Evolutionary conservation across 2,329 filamentous ascomycete genomes (phyloP).

Genomic region (Arthrobotrys musiformis): DNA sequence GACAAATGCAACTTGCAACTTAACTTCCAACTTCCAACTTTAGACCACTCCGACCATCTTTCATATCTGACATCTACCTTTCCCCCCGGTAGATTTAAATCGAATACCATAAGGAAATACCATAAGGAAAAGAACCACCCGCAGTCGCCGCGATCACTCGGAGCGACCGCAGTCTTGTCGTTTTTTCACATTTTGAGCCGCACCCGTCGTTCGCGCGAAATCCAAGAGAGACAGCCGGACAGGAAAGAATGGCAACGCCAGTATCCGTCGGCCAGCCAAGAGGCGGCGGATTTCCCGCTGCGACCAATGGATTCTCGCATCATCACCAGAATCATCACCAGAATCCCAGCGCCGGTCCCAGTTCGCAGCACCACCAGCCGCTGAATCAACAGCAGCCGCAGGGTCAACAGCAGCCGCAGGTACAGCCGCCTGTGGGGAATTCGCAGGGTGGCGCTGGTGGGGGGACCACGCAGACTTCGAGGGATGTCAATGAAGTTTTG

Average conservation of each 20-base stretch:
- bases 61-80: no score
- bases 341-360: constrained; percentile 39
- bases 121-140: neutral
- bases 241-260: constrained; percentile 41
- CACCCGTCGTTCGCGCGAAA: neutral
- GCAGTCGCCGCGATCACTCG: constrained; percentile 15
- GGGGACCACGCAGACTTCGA: constrained; percentile 33
- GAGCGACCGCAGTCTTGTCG: constrained; percentile 25
- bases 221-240: no score
- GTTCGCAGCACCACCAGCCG: constrained; percentile 27
- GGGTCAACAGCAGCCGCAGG: constrained; percentile 17
- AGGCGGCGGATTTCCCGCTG: constrained; percentile 46
- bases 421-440: constrained; percentile 6
- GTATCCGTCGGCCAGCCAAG: constrained; percentile 43
- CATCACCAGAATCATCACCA: constrained; percentile 48
- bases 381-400: neutral
- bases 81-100: no score
- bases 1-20: neutral
- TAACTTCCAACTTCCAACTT: neutral
- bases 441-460: constrained; percentile 5
- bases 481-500: constrained; percentile 63
- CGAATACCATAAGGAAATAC: no score
- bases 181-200: neutral
- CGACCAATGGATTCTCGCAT: constrained; percentile 51
- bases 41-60: neutral